Percentiles rank a stretch among this genome's conserved stretches.
Conservation (phyloP, 2,329 filamentous ascomycete genomes). For the Verticillium zaregamsianum region DNA sequence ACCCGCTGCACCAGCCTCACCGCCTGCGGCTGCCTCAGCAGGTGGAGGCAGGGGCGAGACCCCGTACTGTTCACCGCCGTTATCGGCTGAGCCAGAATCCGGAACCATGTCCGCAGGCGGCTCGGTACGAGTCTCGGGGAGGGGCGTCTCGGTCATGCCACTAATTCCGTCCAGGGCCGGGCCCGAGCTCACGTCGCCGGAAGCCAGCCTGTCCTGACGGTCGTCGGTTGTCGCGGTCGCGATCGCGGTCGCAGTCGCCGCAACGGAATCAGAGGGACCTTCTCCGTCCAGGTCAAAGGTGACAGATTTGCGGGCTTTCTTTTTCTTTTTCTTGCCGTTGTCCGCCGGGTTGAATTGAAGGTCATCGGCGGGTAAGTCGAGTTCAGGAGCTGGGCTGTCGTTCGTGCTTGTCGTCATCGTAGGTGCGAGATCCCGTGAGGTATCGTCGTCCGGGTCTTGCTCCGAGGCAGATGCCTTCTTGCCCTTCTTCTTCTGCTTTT, state of each 20-base stretch:
- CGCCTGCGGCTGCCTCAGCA: background rate
- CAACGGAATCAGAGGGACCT: background rate
- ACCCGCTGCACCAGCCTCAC: conserved; percentile 2
- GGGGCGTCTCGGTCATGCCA: background rate
- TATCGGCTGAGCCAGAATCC: background rate
- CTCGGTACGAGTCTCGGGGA: background rate
- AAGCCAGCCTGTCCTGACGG: background rate
- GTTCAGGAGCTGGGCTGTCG: conserved; percentile 1
- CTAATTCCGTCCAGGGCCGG: background rate
- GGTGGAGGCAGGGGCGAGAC: background rate
- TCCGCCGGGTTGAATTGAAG: conserved; percentile 21
- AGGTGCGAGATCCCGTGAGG: background rate
- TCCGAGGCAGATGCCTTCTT: conserved; percentile 10
- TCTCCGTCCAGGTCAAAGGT: background rate
- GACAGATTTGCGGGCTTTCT: conserved; percentile 27
- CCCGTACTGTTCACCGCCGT: background rate
- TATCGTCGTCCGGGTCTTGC: conserved; percentile 4
- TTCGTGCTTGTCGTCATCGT: background rate
- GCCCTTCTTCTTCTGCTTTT: conserved; percentile 6
- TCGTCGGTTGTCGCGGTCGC: background rate
- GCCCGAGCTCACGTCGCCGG: background rate
- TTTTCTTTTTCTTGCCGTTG: conserved; percentile 34
- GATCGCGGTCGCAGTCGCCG: background rate
- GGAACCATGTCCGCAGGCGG: background rate
- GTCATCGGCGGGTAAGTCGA: conserved; percentile 10